Evolutionary conservation across 1,284 basidiomycete species (phyloP).

Genomic region (Psilocybe mexicana): DNA sequence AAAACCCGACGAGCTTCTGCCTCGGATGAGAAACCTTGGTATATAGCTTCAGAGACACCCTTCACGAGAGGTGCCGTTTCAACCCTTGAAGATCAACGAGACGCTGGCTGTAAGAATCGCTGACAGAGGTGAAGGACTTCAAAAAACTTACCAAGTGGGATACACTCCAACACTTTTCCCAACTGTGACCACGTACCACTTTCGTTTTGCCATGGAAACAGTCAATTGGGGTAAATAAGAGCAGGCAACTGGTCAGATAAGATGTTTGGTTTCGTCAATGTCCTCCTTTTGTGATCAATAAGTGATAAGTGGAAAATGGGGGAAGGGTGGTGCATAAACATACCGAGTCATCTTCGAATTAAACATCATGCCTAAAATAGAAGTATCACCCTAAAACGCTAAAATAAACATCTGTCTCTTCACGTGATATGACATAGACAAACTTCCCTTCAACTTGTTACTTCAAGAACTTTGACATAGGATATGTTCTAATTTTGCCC

Average conservation of each 20-base stretch:
- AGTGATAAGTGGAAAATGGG: too few relatives aligned
- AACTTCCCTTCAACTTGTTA: too few relatives aligned
- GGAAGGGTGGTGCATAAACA: too few relatives aligned
- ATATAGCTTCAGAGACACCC: conserved; percentile 41
- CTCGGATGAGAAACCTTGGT: conserved; percentile 42
- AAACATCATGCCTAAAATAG: not conserved
- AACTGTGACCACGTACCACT: conserved; percentile 29
- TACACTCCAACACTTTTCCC: conserved; percentile 32
- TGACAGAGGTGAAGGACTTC: not conserved
- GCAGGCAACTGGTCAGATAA: not conserved
- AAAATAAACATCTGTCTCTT: too few relatives aligned
- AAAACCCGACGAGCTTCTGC: conserved; percentile 46
- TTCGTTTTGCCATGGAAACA: conserved; percentile 19
- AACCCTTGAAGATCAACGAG: conserved; percentile 35
- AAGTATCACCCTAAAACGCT: not conserved
- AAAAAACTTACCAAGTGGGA: conserved; percentile 26
- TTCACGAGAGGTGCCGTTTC: conserved; percentile 42
- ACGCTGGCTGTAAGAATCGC: not conserved
- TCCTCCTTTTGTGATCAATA: too few relatives aligned
- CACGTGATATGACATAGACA: too few relatives aligned
- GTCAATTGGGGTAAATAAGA: not conserved
- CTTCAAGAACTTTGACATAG: too few relatives aligned
- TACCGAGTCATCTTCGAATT: not conserved
- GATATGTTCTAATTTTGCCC: too few relatives aligned
- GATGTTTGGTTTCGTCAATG: not conserved